phyloP scores from a whole-genome alignment of 179 eudicot genomes.

The Spinacia oleracea region DNA sequence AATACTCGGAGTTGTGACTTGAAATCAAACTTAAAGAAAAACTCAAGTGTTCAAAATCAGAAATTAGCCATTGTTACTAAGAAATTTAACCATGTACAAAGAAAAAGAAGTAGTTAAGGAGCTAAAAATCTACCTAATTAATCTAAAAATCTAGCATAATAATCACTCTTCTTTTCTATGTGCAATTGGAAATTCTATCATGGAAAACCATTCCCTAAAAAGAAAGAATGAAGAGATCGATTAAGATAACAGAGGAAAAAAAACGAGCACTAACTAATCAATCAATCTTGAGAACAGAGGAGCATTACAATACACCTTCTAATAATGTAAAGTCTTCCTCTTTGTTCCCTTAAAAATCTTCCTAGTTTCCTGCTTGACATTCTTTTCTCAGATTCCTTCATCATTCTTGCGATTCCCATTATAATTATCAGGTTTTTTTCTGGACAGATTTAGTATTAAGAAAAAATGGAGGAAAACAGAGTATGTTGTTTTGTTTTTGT shows the following conservation, averaged over 20 bases:
- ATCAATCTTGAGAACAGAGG: constrained; percentile 48
- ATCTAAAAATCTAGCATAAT: constrained; percentile 9
- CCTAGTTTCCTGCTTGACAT: constrained; percentile 46
- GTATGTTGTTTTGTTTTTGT: not conserved
- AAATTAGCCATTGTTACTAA: constrained; percentile 3
- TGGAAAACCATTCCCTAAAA: not conserved
- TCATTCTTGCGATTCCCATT: constrained; percentile 25
- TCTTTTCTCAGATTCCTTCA: constrained; percentile 34
- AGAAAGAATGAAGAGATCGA: not conserved
- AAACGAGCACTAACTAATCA: constrained; percentile 10
- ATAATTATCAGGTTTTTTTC: not conserved
- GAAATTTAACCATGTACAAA: constrained; percentile 26
- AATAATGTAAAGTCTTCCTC: constrained; percentile 48
- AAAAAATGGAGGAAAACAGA: constrained; percentile 8
- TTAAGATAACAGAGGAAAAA: constrained; percentile 1
- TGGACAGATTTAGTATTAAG: not conserved
- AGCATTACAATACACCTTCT: constrained; percentile 50
- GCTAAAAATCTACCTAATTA: constrained; percentile 16
- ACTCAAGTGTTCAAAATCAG: not conserved
- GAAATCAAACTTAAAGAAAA: not conserved
- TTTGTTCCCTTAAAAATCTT: constrained; percentile 52
- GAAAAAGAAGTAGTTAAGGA: not conserved
- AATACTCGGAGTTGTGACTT: too few relatives aligned
- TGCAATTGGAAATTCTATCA: constrained; percentile 22
- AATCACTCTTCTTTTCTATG: constrained; percentile 4